These are phyloP conservation scores for Oryza punctata DNA, from an alignment of 176 grass and related monocot genomes.

Conservation along the genomic window DNA sequence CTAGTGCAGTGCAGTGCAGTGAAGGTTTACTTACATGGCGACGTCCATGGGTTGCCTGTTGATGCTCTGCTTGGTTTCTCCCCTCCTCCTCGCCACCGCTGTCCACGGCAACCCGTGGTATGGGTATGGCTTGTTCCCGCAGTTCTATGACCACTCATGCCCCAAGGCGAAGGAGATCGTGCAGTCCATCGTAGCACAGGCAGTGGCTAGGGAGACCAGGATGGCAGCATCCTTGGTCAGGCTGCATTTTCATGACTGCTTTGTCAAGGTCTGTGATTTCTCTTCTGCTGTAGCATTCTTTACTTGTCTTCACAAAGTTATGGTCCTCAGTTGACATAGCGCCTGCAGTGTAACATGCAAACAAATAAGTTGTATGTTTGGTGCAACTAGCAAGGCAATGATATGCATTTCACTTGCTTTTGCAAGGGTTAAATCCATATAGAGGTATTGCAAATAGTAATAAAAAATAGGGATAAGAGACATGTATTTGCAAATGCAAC, in stretches of 20 bases:
- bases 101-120: slow-evolving; percentile 48
- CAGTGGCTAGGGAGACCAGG: slow-evolving; percentile 74
- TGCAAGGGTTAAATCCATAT: not conserved
- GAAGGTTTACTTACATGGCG: slow-evolving; percentile 49
- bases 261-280: slow-evolving; percentile 54
- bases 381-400: not conserved
- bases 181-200: slow-evolving; percentile 64
- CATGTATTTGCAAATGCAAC: not conserved
- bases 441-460: not conserved
- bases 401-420: not conserved
- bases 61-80: slow-evolving; percentile 50
- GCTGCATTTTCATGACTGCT: slow-evolving; percentile 65
- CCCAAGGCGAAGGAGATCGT: slow-evolving; percentile 76
- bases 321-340: not conserved
- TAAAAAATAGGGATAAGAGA: not conserved
- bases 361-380: slow-evolving; percentile 17
- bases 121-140: slow-evolving; percentile 59
- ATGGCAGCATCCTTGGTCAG: slow-evolving; percentile 88
- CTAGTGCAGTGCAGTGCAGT: not conserved
- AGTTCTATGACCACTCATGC: slow-evolving; percentile 79
- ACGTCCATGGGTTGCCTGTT: slow-evolving; percentile 45
- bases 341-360: slow-evolving; percentile 7
- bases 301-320: slow-evolving; percentile 5
- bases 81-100: slow-evolving; percentile 43
- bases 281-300: not conserved